Evolutionary conservation across 768 basidiomycete species (phyloP).

Genomic region (Tricholoma furcatifolium): DNA sequence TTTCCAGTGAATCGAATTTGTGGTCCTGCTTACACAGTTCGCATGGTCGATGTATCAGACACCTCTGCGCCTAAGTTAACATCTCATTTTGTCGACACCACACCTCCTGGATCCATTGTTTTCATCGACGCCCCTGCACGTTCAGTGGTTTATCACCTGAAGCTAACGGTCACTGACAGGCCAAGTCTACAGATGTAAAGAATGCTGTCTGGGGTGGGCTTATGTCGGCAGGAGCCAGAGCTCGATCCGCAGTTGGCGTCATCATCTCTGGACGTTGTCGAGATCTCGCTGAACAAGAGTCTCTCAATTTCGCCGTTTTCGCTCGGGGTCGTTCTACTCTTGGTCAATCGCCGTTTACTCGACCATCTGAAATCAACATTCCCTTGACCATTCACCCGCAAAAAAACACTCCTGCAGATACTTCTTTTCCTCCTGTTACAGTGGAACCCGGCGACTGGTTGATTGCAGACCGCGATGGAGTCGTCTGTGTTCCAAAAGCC

Average conservation of each 20-base stretch:
- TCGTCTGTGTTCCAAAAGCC: conserved; percentile 71
- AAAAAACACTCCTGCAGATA: conserved; percentile 25
- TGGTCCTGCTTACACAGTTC: conserved; percentile 85
- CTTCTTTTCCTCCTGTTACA: conserved; percentile 49
- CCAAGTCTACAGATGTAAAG: conserved; percentile 50
- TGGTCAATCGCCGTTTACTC: conserved; percentile 82
- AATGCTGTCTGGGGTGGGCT: conserved; percentile 92
- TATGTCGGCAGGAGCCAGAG: conserved; percentile 84
- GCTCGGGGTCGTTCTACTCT: conserved; percentile 80
- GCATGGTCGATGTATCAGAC: conserved; percentile 68
- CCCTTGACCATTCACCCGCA: conserved; percentile 53
- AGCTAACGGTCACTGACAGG: conserved; percentile 18
- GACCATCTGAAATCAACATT: conserved; percentile 73
- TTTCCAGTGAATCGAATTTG: conserved; percentile 50
- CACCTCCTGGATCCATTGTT: conserved; percentile 60
- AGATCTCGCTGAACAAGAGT: conserved; percentile 77
- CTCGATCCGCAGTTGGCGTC: conserved; percentile 67
- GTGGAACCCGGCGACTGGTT: conserved; percentile 80
- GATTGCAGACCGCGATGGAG: conserved; percentile 86
- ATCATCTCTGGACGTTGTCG: conserved; percentile 85
- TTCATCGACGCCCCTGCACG: conserved; percentile 75
- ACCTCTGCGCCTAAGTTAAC: conserved; percentile 59
- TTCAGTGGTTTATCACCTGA: conserved; percentile 29
- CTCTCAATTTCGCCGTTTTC: conserved; percentile 75
- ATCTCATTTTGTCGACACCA: conserved; percentile 82